Evolutionary conservation across 495 filamentous ascomycete species (phyloP), one percentile per base, ranked within the genome.

Genomic region (Xylaria bambusicola): DNA sequence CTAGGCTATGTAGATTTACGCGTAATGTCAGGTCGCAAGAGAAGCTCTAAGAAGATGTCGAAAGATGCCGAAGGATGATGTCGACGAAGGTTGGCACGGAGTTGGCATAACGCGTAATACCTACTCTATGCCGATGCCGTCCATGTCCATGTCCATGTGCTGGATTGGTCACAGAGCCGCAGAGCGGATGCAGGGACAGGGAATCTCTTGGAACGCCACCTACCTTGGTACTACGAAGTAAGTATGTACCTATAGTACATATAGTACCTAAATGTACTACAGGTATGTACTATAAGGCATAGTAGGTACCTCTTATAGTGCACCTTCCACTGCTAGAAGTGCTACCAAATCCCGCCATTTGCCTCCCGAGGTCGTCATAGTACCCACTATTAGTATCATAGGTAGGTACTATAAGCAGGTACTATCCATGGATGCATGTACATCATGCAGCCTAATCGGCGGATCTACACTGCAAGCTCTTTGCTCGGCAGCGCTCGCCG

Each of bases 141-240:
- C 18, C n/a, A 17, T 10, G 17, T 6, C 41, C 15, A 17, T 44
- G 38, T 9, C 8, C 38, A 17, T 38, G 52, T 33, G 52, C 15
- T 38, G 36, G 36, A 38, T 38, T 38, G 36, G 13, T 15, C 15
- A 15, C 52, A 54, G 52, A 54, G 52, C 52, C 52, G 13, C 52
- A 54, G 52, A n/a, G 38, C 38, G 38, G 51, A 53, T 29, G 51
- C 51, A 53, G 51, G 51, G 51, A 33, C 51, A 41, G 10, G 12
- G n/a, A n/a, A n/a, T n/a, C n/a, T n/a, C n/a, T n/a, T n/a, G n/a
- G n/a, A n/a, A n/a, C n/a, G 35, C 47, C 15, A 36, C 29, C 29
- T 12, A n/a, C 24, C 24, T 48, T 6, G 45, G 44, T 26, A 45
- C 42, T 15, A 15, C 2, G 8, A 12, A 40, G 8, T 15, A 44